Conservation (phyloP, 306 rosid genomes). For the Prinsepia uniflora region DNA sequence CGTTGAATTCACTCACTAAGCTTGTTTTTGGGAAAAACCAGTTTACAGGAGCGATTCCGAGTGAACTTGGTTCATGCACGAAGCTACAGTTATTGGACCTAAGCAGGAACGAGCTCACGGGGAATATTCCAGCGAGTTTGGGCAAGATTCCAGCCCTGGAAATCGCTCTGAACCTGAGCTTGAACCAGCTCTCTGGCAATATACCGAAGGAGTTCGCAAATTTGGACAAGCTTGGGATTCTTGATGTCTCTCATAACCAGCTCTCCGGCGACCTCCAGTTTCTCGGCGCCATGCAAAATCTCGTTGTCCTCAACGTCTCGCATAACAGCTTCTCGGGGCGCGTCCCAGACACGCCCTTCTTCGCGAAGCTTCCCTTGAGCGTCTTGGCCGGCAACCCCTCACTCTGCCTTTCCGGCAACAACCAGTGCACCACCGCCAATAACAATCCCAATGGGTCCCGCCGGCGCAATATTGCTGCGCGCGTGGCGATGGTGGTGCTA, state of each 20-base stretch:
- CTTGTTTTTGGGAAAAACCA: constrained; percentile 56
- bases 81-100: constrained; percentile 70
- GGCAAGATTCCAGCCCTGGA: constrained; percentile 73
- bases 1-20: constrained; percentile 60
- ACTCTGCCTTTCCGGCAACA: constrained; percentile 56
- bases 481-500: constrained; percentile 71
- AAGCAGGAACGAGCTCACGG: constrained; percentile 51
- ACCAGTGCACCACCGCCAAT: constrained; percentile 33
- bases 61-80: constrained; percentile 49
- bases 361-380: constrained; percentile 66
- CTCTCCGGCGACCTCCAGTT: constrained; percentile 63
- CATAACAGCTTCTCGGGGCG: constrained; percentile 70
- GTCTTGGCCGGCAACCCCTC: constrained; percentile 67
- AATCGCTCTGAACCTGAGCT: constrained; percentile 79
- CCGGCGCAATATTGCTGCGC: constrained; percentile 52
- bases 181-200: constrained; percentile 56
- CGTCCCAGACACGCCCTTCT: constrained; percentile 79
- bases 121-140: constrained; percentile 57
- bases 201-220: constrained; percentile 59
- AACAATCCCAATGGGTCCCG: neutral
- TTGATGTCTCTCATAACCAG: constrained; percentile 74
- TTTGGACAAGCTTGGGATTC: constrained; percentile 62
- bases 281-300: constrained; percentile 67
- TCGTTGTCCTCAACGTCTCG: constrained; percentile 79
- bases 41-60: constrained; percentile 62